Percentiles rank a stretch among this genome's conserved stretches.
Conservation (phyloP, 2,329 filamentous ascomycete genomes). For the Trichocomaceae sp. region DNA sequence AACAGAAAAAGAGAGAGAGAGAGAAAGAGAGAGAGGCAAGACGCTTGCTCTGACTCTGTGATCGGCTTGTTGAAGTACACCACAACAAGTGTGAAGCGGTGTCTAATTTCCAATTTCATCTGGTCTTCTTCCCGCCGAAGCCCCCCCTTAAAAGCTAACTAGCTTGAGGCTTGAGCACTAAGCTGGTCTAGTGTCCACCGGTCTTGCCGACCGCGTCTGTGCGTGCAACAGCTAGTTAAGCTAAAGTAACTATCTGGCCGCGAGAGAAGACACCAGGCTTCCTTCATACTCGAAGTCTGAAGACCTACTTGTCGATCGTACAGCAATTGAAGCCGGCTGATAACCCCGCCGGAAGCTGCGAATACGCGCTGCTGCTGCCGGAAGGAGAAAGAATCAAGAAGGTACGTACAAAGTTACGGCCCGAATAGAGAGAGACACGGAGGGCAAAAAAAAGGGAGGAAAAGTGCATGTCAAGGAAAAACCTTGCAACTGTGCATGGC, state of each 20-base stretch:
- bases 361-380: conserved; percentile 4
- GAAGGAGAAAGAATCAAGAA: not conserved
- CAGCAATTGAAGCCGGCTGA: not conserved
- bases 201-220: conserved; percentile 7
- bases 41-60: not conserved
- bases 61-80: not conserved
- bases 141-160: conserved; percentile 5
- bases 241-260: not conserved
- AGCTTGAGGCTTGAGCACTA: conserved; percentile 5
- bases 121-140: not conserved
- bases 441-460: not conserved
- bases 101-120: not conserved
- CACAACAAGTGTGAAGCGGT: not conserved
- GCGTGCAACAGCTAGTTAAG: conserved; percentile 5
- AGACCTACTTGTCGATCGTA: not conserved
- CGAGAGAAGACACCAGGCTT: not conserved
- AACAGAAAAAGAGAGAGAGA: too few relatives aligned
- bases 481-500: not conserved
- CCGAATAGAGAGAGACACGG: not conserved
- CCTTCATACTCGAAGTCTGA: not conserved
- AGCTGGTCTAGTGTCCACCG: not conserved
- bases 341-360: conserved; percentile 3
- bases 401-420: not conserved
- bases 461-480: not conserved
- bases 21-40: not conserved